These are phyloP conservation scores for Schizosaccharomyces octosporus DNA, from an alignment of 805 yeast species.

Conservation along the genomic window DNA sequence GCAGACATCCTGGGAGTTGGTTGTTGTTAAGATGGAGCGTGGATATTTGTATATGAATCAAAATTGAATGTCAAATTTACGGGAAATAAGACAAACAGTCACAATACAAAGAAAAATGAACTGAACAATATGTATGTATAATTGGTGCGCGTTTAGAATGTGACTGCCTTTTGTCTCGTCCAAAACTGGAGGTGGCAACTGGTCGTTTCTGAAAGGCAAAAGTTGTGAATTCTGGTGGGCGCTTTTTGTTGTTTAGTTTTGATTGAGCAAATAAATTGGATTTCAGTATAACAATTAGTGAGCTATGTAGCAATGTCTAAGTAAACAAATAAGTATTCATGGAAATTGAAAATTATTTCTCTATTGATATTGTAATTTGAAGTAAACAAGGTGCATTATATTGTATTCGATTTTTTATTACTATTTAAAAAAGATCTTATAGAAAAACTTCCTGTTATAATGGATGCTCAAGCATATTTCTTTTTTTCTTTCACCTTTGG, in stretches of 20 bases:
- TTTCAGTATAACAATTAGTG: no score
- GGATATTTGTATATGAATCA: neutral
- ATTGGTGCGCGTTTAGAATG: neutral
- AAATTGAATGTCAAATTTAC: neutral
- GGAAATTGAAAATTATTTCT: no score
- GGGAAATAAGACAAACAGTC: neutral
- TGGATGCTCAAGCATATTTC: no score
- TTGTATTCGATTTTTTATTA: no score
- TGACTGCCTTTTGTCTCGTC: neutral
- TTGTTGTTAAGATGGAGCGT: neutral
- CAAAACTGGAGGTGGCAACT: neutral
- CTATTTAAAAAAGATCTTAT: no score
- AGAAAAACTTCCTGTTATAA: no score
- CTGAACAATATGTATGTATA: neutral
- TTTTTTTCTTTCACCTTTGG: no score
- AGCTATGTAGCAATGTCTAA: no score
- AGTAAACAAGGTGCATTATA: no score
- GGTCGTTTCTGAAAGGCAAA: neutral
- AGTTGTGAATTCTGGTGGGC: neutral
- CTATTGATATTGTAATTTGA: no score
- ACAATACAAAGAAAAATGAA: neutral
- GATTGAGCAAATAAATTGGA: no score
- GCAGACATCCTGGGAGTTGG: slow-evolving; percentile 8
- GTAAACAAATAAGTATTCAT: no score
- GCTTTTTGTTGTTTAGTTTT: neutral